A percentile compares a stretch with the other conserved stretches of the same genome.
Evolutionary conservation across 345 rosid species (phyloP).

Genomic region (Eucalyptus grandis): DNA sequence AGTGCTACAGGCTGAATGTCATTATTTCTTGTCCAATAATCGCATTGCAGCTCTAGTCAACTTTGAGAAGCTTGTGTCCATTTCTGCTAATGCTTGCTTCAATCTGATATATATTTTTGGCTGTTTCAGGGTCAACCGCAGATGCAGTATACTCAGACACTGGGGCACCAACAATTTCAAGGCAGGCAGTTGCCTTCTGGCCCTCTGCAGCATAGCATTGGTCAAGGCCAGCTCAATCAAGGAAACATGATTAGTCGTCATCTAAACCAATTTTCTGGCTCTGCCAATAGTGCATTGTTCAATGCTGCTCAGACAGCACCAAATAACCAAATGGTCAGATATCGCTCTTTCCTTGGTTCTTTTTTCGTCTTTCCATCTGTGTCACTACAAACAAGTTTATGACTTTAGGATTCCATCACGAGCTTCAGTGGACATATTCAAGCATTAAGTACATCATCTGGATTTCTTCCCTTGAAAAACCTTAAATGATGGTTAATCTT

Average conservation of each 20-base stretch:
- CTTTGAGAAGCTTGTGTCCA: not conserved
- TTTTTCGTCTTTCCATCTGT: not conserved
- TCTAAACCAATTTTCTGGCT: slow-evolving; percentile 65
- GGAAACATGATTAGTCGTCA: slow-evolving; percentile 68
- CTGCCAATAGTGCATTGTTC: slow-evolving; percentile 67
- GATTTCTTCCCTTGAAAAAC: not conserved
- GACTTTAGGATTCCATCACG: not conserved
- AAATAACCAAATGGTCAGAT: slow-evolving; percentile 73
- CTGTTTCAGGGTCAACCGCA: slow-evolving; percentile 81
- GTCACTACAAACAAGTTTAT: not conserved
- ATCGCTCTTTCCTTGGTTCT: not conserved
- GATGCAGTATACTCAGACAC: slow-evolving; percentile 81
- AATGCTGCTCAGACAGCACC: slow-evolving; percentile 84
- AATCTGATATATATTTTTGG: not conserved
- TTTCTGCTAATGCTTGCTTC: not conserved
- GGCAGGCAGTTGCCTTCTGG: slow-evolving; percentile 73
- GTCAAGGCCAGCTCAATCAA: slow-evolving; percentile 84
- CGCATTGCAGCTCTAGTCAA: not conserved
- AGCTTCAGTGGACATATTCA: not conserved
- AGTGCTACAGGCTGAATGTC: not conserved
- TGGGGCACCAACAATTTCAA: slow-evolving; percentile 87
- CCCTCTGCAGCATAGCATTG: slow-evolving; percentile 67
- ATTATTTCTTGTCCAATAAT: not conserved
- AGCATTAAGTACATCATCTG: not conserved
- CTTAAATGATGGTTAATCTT: not conserved